Evolutionary conservation across 1,139 yeast species (phyloP), one percentile per base, ranked within the genome.

Genomic region (Suzukiozyma palmioleophila): DNA sequence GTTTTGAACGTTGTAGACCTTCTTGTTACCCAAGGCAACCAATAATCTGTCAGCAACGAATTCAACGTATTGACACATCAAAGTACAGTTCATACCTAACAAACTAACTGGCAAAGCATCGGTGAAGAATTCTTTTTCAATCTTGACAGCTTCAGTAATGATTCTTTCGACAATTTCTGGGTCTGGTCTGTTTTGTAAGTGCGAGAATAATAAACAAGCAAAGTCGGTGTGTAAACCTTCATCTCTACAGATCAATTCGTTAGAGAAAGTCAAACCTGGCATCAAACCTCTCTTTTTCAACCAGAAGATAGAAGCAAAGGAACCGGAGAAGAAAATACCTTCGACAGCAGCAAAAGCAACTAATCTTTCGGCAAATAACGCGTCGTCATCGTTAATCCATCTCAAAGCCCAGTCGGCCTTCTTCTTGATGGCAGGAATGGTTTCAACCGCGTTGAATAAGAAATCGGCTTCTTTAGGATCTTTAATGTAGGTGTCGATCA

Each of bases 301-400:
- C 97, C 97, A 90, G 73, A 90, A 92, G 61, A 94, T 86, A 41
- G 97, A 88, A 37, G 98, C 98, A 66, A 92, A 92, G 4, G 97
- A 89, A 47, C 98, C 97, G 41, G 95, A 82, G 75, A 92, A 90
- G 80, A 92, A 92, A 52, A 94, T 87, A 71, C 98, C 98, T 72
- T 92, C 98, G 45, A 92, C 96, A 45, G 98, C 98, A 45, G 98
- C 98, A 60, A 92, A 92, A 14, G 98, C 98, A 49, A 94, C 95
- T 55, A 92, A 77, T 66, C 98, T 84, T 75, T 92, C 97, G 52
- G 83, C 96, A 58, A 86, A 92, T 50, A 90, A 75, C 14, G 96
- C 95, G 42, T 84, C 83, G 27, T 81, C 77, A 60, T 89, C 95
- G 47, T 78, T 71, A 59, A 92, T 92, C 98, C 98, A 92, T 70